Evolutionary conservation across 441 rosid species (phyloP), one percentile per base, ranked within the genome.

Genomic region (Corymbia citriodora): DNA sequence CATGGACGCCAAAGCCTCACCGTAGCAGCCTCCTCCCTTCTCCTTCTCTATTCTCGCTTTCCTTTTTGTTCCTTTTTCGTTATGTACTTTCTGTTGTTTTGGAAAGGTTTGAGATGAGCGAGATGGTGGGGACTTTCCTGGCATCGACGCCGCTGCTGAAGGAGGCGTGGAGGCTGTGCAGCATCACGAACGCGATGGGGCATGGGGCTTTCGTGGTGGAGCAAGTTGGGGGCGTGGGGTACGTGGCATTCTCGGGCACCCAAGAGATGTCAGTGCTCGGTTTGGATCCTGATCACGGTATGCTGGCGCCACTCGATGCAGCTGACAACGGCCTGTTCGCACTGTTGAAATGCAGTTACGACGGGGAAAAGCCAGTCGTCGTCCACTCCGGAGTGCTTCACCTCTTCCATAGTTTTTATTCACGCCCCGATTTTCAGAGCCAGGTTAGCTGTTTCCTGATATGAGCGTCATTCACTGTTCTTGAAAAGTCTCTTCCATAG

Each of bases 211-310:
- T 88, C 89, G 23, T 88, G 50, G 25, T 29, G 31, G 79, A 57
- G 31, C 50, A 45, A 45, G 48, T 45, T 23, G 89, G 89, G 4
- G 89, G 59, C 21, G 74, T 88, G 16, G 89, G 74, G 15, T 88
- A 33, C 53, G 89, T 88, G 89, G 89, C 89, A 23, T 88, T 88
- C 70, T 88, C 89, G 72, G 89, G 89, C 31, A 61, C 59, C 70
- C 89, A 88, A 48, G 79, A 27, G 53, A 14, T 61, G 68, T 31
- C 68, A 27, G 50, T 48, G 54, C 36, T 13, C 31, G 89, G 53
- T 48, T 45, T 40, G 88, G 55, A 31, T 36, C 40, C 29, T 68
- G 40, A 55, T 21, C 2, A n/a, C 68, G 12, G 68, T 14, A 31
- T 17, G 25, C 89, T 88, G 89, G 89, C 40, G 65, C 89, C 70